Evolutionary conservation across 1,284 basidiomycete species (phyloP).

Genomic region (Marasmius tenuissimus): DNA sequence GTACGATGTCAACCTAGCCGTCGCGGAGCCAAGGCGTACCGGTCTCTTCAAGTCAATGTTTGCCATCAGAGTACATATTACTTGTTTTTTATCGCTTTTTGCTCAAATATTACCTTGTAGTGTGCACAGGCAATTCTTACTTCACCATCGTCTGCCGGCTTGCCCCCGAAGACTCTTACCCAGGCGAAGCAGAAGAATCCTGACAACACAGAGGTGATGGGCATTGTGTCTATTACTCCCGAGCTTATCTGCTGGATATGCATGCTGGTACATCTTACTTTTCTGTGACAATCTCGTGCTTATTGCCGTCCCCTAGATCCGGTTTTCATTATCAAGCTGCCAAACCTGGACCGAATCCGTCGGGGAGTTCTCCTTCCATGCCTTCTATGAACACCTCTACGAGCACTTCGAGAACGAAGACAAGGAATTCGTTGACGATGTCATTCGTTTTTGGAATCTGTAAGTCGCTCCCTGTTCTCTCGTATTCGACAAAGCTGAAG

Average conservation of each 20-base stretch:
- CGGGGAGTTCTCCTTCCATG: neutral
- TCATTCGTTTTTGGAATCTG: neutral
- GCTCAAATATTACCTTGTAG: neutral
- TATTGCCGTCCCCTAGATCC: neutral
- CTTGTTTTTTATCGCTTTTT: too few relatives aligned
- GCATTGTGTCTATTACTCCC: neutral
- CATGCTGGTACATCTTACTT: neutral
- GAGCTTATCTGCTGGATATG: neutral
- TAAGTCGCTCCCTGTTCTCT: neutral
- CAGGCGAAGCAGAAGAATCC: neutral
- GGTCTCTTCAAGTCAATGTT: neutral
- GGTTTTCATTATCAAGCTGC: neutral
- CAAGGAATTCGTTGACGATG: slow-evolving; percentile 25
- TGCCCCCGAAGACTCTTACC: neutral
- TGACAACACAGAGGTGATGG: neutral
- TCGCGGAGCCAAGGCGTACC: neutral
- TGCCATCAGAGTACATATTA: neutral
- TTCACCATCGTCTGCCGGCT: neutral
- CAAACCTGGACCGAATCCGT: neutral
- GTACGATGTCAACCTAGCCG: neutral
- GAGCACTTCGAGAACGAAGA: neutral
- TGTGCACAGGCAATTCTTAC: neutral
- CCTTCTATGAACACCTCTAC: neutral
- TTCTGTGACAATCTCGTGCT: neutral
- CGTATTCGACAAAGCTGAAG: neutral